These are phyloP conservation scores for Chaetomiaceae sp. DNA, from an alignment of 2,329 filamentous ascomycete species.

Conservation along the genomic window DNA sequence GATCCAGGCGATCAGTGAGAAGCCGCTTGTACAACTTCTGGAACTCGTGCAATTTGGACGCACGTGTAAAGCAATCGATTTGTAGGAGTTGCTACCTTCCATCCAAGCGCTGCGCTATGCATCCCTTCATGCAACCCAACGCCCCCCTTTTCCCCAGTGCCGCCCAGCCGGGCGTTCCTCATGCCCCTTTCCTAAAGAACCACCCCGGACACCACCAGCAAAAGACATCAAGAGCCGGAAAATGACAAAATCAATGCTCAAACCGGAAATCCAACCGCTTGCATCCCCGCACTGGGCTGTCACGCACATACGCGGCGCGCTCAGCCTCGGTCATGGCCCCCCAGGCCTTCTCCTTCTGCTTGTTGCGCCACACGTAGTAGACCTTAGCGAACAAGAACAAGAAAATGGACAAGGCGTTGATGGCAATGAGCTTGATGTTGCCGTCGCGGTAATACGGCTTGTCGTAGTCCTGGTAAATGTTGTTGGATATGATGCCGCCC, in stretches of 20 bases:
- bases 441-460: conserved; percentile 50
- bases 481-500: conserved; percentile 31
- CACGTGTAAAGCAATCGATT: no score
- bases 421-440: conserved; percentile 48
- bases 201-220: no score
- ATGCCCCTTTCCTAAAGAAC: no score
- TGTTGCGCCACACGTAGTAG: conserved; percentile 50
- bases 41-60: no score
- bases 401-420: conserved; percentile 45
- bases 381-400: conserved; percentile 47
- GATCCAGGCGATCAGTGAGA: no score
- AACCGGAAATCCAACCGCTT: conserved; percentile 42
- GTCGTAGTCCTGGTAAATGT: conserved; percentile 52
- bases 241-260: conserved; percentile 36
- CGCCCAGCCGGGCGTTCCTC: no score
- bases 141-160: no score
- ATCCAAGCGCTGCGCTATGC: no score
- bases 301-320: conserved; percentile 43
- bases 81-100: no score
- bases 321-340: conserved; percentile 45
- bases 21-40: no score
- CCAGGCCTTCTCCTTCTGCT: conserved; percentile 43
- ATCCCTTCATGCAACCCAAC: no score
- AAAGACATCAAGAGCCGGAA: no score
- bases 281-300: conserved; percentile 40